Evolutionary conservation across 2,329 filamentous ascomycete species (phyloP), one percentile per base, ranked within the genome.

Genomic region (Penicillium decumbens): DNA sequence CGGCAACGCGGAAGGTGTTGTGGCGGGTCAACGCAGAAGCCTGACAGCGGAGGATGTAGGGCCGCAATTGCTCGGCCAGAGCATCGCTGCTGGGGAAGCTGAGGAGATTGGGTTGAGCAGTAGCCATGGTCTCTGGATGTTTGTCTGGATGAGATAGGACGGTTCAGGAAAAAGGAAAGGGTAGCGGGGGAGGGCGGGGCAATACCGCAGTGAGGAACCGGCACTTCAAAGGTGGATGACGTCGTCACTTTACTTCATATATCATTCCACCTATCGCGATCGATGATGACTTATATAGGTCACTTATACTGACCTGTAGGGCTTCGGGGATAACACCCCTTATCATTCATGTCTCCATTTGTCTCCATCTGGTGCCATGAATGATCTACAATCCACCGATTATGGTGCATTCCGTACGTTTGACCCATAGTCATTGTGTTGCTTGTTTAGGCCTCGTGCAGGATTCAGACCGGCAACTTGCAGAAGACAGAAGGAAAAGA

Each of bases 1-100:
- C 87, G 58, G 85, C 93, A 53, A 98, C 78, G 72, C 95, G 92
- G 80, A 98, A 97, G 67, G 79, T 80, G 56, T 81, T 79, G 72
- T 97, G 93, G 55, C 91, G 88, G 59, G 78, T 75, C 56, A 97
- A 74, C 51, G 90, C 89, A 52, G 84, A 80, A 65, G 85, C 85
- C 73, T 98, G 92, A 64, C 81, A 84, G 63, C 87, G 81, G 62
- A 96, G 79, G 63, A 97, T 77, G 73, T 95, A 96, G 61, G 82
- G 76, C 66, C 91, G 87, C 61, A 98, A 82, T 57, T 85, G 84
- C 30, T 80, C 75, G 18, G 90, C 88, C 59, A 98, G 84, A 52
- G 82, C 77, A 58, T 83, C 79, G 64, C 80, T 75, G 71, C 78
- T 79, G 59, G 83, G 75, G 73, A 95, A 97, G 60, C 87, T 83